phyloP scores from a whole-genome alignment of 345 rosid genomes.

The Syzygium jambos region DNA sequence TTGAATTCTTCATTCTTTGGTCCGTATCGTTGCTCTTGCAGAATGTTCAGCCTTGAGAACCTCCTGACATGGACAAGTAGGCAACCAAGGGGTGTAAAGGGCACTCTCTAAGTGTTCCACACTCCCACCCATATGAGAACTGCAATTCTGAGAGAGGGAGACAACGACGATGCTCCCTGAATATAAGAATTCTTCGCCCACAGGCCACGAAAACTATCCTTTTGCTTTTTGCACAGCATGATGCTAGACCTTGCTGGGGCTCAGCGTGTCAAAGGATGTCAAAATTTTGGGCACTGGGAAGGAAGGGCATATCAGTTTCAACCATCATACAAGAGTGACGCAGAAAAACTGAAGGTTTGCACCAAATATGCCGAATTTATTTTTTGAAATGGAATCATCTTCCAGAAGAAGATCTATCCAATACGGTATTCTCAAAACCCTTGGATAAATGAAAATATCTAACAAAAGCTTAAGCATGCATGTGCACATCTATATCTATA shows the following conservation, averaged over 20 bases:
- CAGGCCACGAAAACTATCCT: too few species aligned
- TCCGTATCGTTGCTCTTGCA: background rate
- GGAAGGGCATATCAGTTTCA: background rate
- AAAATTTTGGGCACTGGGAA: too few species aligned
- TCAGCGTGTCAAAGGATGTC: too few species aligned
- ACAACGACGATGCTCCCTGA: background rate
- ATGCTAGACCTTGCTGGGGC: too few species aligned
- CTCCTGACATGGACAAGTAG: background rate
- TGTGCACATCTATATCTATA: too few species aligned
- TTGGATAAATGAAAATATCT: too few species aligned
- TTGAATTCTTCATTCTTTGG: background rate
- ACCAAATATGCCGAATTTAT: too few species aligned
- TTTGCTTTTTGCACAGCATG: too few species aligned
- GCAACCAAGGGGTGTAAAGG: background rate
- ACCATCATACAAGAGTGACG: constrained; percentile 24
- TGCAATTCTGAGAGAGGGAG: background rate
- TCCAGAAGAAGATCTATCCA: too few species aligned
- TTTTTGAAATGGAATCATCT: too few species aligned
- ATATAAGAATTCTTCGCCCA: background rate
- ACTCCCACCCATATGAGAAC: background rate
- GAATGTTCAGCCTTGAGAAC: background rate
- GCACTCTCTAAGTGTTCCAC: background rate
- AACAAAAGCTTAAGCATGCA: too few species aligned
- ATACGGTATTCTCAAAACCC: too few species aligned
- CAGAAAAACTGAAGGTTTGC: background rate